Base-by-base conservation (phyloP, 768 basidiomycete species). In the Phanerochaete sordida region DNA sequence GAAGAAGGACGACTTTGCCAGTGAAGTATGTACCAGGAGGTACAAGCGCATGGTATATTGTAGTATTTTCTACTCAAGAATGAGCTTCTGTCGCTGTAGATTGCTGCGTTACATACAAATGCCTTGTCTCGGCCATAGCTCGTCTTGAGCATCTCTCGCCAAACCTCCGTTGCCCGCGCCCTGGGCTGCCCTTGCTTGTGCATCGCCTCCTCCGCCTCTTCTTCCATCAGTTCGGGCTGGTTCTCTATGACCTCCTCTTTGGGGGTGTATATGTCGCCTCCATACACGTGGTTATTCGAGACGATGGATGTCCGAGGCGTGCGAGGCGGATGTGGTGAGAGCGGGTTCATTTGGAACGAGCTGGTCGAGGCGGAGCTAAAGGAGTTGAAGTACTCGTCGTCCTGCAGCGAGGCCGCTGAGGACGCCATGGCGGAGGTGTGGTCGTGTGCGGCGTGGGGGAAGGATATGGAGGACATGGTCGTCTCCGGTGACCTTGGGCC, bases 101-200 rank as follows among this genome's bases (percentile, higher is more conserved):
- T 23, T 37, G 54, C 62, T 45, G 49, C 47, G 35, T 48, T 43
- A 81, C 90, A 68, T 75, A 93, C 91, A 69, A 94, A 87, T 28
- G 85, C 84, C 75, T 94, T 94, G 73, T 94, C 92, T 65, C 92
- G 80, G 53, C 92, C 92, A 64, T 83, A 80, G 65, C 88, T 90
- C 28, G 90, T 87, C 66, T 85, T 79, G 56, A 93, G 76, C 71
- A 93, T 83, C 59, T 93, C 92, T 63, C 85, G 79, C 90, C 88
- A 92, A 7, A 94, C 81, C 31, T 91, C 90, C 68, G 87, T 87
- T 45, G 71, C 73, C 30, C 77, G 73, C 26, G 92, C 77, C 57
- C 74, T 80, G 65, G 71, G 71, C 65, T 80, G 79, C 12, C 77
- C 77, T 26, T 74, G 39, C 5, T 52, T 48, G 44, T 57, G 75